Base-by-base conservation (phyloP, 139 green algal genomes). In the Chlorella sp. region DNA sequence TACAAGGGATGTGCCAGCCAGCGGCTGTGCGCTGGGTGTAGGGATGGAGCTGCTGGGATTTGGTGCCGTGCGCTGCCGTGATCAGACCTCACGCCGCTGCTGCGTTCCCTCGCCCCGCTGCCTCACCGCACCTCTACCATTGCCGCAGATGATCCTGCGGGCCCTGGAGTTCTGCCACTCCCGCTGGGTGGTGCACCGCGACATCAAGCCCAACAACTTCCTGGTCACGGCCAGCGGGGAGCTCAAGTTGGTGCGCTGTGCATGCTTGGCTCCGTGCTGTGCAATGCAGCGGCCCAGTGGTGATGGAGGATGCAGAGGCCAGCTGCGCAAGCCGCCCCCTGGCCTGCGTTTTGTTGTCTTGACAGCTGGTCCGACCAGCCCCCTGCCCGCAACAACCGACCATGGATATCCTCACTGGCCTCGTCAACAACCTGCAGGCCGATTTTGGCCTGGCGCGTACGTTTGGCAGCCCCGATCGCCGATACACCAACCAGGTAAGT, bases 151-250 rank as follows among this genome's bases (percentile, higher is more conserved):
- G 93, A 84, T 95, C 41, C 88, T 97, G 68, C 57, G 74, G 17
- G 91, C 87, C 15, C 88, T 98, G 75, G 85, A 82, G 0, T 83
- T 86, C 23, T 97, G 95, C 82, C 95, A 98, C 88, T 74, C 67
- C 28, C 72, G 83, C 38, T 97, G 94, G 94, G 90, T 98, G 36
- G 87, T 98, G 55, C 94, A 97, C 90, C 88, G 95, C 7, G 95
- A 98, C 83, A 88, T 98, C 82, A 98, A 98, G 88, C 96, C 96
- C 38, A 97, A 98, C 91, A 98, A 98, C 91, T 93, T 97, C 67
- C 91, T 98, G 41, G 86, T 92, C 5, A 41, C 87, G 2, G 57
- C 78, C 44, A 87, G 87, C 71, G 95, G 95, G 23, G 76, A 87
- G 55, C 84, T 98, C 17, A 98, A 98, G 88, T 89, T 98, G 30